Percentiles rank a stretch among this genome's conserved stretches.
Conservation (phyloP, 768 basidiomycete species). For the Tephrocybe sp. region DNA sequence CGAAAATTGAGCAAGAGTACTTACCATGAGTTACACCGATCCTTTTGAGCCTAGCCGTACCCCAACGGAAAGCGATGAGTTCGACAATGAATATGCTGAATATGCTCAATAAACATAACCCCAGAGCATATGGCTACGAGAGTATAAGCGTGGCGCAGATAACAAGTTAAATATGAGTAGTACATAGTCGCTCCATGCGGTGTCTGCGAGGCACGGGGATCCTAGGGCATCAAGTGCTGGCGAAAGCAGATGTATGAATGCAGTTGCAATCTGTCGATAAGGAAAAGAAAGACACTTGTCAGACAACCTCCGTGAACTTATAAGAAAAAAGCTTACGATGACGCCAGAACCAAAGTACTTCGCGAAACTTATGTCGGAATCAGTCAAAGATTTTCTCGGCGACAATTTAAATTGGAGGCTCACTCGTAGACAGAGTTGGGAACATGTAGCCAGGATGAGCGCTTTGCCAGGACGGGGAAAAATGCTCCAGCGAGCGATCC, state of each 20-base stretch:
- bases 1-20: conserved; percentile 21
- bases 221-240: conserved; percentile 73
- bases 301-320: conserved; percentile 3
- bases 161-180: no score
- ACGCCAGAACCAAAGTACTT: conserved; percentile 93
- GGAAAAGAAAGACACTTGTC: neutral
- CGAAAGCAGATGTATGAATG: conserved; percentile 80
- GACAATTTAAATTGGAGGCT: conserved; percentile 23
- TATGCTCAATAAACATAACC: conserved; percentile 77
- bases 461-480: conserved; percentile 68
- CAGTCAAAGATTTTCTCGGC: no score
- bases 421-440: conserved; percentile 72
- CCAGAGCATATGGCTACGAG: conserved; percentile 76
- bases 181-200: conserved; percentile 80
- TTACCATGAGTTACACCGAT: conserved; percentile 65
- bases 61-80: conserved; percentile 85
- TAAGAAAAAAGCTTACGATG: conserved; percentile 50
- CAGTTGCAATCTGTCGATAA: conserved; percentile 87
- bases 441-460: conserved; percentile 50
- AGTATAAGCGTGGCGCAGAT: no score
- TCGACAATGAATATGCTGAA: conserved; percentile 86
- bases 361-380: no score
- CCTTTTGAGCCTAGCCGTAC: conserved; percentile 65
- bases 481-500: conserved; percentile 61
- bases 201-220: conserved; percentile 65